phyloP scores from a whole-genome alignment of 2,329 filamentous ascomycete genomes.

The Venturia oleaginea region DNA sequence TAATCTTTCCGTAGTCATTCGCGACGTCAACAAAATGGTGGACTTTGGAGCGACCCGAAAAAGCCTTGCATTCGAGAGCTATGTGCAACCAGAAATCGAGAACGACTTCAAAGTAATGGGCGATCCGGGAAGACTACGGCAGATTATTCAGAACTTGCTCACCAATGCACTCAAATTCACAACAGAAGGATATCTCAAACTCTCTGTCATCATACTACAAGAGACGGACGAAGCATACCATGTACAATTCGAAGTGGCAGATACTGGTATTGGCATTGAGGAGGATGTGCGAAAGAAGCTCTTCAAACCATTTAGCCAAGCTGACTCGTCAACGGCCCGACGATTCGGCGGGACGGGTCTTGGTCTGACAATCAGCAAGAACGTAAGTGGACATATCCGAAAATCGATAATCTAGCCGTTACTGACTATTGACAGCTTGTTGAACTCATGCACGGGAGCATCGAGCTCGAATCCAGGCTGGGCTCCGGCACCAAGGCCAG shows the following conservation, averaged over 20 bases:
- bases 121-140: conserved; percentile 73
- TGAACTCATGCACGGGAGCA: conserved; percentile 70
- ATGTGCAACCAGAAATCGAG: conserved; percentile 54
- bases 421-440: conserved; percentile 39
- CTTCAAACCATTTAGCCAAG: conserved; percentile 75
- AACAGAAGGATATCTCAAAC: conserved; percentile 36
- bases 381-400: conserved; percentile 25
- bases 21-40: conserved; percentile 80
- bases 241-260: conserved; percentile 63
- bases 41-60: conserved; percentile 76
- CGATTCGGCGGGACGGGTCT: conserved; percentile 73
- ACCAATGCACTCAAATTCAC: conserved; percentile 43
- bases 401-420: not conserved
- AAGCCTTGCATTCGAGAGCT: conserved; percentile 60
- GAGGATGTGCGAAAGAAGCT: conserved; percentile 63
- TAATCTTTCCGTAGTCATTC: conserved; percentile 61
- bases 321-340: conserved; percentile 68
- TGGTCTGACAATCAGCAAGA: conserved; percentile 73
- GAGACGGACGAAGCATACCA: conserved; percentile 57
- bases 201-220: conserved; percentile 54
- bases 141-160: conserved; percentile 72
- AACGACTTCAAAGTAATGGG: conserved; percentile 71
- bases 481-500: conserved; percentile 63
- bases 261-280: conserved; percentile 75
- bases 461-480: conserved; percentile 57